phyloP scores from a whole-genome alignment of 768 basidiomycete species.

The Tephrocybe sp. region DNA sequence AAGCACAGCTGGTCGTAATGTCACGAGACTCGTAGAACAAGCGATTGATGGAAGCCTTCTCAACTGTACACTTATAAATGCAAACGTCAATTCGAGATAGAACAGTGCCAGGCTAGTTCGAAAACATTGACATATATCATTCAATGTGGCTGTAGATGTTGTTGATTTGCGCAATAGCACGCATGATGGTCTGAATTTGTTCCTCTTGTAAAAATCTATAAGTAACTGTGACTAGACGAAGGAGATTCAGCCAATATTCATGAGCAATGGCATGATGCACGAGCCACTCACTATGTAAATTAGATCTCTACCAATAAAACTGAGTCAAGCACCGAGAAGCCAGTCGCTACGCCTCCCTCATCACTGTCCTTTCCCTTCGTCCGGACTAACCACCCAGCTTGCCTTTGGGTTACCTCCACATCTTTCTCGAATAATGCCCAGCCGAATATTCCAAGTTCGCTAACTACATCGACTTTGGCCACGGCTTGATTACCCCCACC shows the following conservation, averaged over 20 bases:
- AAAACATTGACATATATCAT: too few relatives aligned
- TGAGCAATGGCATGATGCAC: background rate
- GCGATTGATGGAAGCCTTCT: too few relatives aligned
- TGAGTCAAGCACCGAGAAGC: constrained; percentile 75
- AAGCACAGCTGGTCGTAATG: too few relatives aligned
- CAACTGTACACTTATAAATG: constrained; percentile 1
- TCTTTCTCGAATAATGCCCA: constrained; percentile 72
- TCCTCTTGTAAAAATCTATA: too few relatives aligned
- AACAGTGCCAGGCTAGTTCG: too few relatives aligned
- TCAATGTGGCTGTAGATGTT: too few relatives aligned
- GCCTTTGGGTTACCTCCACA: constrained; percentile 50
- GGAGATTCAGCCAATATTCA: background rate
- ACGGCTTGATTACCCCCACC: constrained; percentile 44
- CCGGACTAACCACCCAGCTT: constrained; percentile 80
- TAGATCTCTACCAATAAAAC: constrained; percentile 52
- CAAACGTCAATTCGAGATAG: too few relatives aligned
- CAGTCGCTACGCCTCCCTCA: constrained; percentile 88
- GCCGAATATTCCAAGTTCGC: constrained; percentile 92
- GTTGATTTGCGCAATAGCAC: too few relatives aligned
- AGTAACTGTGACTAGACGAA: background rate
- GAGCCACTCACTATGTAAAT: background rate
- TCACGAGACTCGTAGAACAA: too few relatives aligned
- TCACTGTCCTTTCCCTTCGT: constrained; percentile 91
- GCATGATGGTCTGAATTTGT: too few relatives aligned
- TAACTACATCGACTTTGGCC: constrained; percentile 69